Evolutionary conservation across 1,139 yeast genomes (phyloP).

Genomic region (Suhomyces bribrorum): DNA sequence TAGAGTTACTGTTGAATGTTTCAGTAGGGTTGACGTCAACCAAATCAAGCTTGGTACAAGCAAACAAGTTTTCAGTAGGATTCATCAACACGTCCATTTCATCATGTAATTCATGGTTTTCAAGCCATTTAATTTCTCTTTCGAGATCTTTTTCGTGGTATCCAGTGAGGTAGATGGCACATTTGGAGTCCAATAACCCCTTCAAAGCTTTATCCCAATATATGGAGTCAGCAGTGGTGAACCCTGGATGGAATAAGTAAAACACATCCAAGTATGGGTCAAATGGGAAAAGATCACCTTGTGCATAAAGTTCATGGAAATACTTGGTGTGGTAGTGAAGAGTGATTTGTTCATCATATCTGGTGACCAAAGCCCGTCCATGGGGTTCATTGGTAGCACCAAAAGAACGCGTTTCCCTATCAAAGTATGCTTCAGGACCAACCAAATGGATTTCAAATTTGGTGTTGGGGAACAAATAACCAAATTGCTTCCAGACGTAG

Average conservation of each 20-base stretch:
- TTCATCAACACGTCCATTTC: constrained; percentile 83
- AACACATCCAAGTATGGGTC: constrained; percentile 94
- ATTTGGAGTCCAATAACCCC: constrained; percentile 86
- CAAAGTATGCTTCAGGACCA: constrained; percentile 89
- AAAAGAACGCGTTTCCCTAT: constrained; percentile 48
- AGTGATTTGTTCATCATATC: constrained; percentile 74
- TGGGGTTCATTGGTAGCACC: constrained; percentile 40
- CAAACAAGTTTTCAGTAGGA: constrained; percentile 69
- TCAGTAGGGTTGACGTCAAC: constrained; percentile 91
- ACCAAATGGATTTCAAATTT: constrained; percentile 85
- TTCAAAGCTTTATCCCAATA: constrained; percentile 84
- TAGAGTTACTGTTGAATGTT: constrained; percentile 87
- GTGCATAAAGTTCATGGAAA: constrained; percentile 86
- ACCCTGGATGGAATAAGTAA: constrained; percentile 93
- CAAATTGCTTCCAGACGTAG: constrained; percentile 93
- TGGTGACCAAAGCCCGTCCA: constrained; percentile 65
- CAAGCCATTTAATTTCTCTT: constrained; percentile 74
- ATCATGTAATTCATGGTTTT: constrained; percentile 56
- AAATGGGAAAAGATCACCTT: constrained; percentile 94
- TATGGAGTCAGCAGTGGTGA: constrained; percentile 79
- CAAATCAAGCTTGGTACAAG: constrained; percentile 90
- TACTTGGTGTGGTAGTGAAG: constrained; percentile 85
- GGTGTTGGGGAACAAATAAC: constrained; percentile 80
- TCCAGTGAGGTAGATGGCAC: constrained; percentile 89
- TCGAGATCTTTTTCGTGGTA: constrained; percentile 73